Percentiles rank a stretch among this genome's conserved stretches.
These are phyloP conservation scores for Ambrosia artemisiifolia DNA, from an alignment of 129 eudicot genomes.

Conservation along the genomic window DNA sequence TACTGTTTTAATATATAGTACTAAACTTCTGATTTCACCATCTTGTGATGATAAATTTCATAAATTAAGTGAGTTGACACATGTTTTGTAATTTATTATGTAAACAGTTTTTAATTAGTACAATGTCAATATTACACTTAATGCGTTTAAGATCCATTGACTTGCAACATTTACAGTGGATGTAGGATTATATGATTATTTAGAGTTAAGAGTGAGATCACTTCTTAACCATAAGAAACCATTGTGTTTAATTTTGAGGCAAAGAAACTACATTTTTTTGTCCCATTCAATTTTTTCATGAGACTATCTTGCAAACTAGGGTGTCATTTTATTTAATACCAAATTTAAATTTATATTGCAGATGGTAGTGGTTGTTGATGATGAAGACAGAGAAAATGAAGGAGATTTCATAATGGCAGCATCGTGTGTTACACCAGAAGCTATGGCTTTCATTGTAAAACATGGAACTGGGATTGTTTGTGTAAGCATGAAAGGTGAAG, in stretches of 20 bases:
- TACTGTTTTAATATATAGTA: not conserved
- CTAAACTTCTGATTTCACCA: not conserved
- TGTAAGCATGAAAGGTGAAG: constrained; percentile 81
- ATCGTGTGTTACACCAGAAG: constrained; percentile 60
- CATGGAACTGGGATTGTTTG: constrained; percentile 94
- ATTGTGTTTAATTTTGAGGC: too few relatives aligned
- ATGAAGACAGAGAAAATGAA: constrained; percentile 84
- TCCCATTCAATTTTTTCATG: too few relatives aligned
- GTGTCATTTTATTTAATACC: not conserved
- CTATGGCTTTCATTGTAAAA: constrained; percentile 85
- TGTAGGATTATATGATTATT: too few relatives aligned
- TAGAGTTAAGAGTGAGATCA: too few relatives aligned
- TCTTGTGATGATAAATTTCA: not conserved
- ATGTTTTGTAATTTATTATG: not conserved
- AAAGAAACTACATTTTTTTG: too few relatives aligned
- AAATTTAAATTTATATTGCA: constrained; percentile 20
- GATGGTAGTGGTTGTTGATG: constrained; percentile 88
- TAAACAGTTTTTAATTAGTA: not conserved
- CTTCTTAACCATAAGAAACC: too few relatives aligned
- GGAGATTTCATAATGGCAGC: constrained; percentile 89
- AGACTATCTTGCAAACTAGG: too few relatives aligned
- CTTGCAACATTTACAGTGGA: not conserved
- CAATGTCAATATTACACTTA: not conserved
- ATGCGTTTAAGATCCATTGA: too few relatives aligned
- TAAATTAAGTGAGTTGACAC: not conserved